These are phyloP conservation scores for Candida sp. DNA, from an alignment of 1,139 yeast genomes.

Conservation along the genomic window DNA sequence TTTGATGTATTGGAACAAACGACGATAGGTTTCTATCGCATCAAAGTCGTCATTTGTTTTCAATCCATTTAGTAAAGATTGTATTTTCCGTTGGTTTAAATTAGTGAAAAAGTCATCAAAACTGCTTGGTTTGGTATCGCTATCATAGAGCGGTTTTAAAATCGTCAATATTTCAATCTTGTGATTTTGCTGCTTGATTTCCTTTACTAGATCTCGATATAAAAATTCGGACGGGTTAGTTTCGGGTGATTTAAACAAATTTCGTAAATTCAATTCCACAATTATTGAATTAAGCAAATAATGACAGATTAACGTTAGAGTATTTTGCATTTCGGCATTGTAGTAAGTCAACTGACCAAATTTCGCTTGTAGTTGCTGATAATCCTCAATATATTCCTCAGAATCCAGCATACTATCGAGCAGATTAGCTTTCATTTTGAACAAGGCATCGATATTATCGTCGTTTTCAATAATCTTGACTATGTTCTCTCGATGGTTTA, in stretches of 20 bases:
- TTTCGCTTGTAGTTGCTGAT: constrained; percentile 5
- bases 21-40: constrained; percentile 12
- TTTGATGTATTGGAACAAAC: constrained; percentile 17
- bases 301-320: constrained; percentile 15
- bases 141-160: constrained; percentile 10
- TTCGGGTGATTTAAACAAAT: constrained; percentile 11
- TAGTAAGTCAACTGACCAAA: constrained; percentile 11
- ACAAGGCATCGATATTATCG: constrained; percentile 13
- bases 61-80: constrained; percentile 11
- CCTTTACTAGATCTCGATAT: constrained; percentile 8
- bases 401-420: not conserved
- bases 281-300: constrained; percentile 17
- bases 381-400: constrained; percentile 1
- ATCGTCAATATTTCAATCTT: constrained; percentile 15
- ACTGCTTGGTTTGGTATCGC: constrained; percentile 12
- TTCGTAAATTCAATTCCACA: constrained; percentile 23
- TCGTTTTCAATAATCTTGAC: constrained; percentile 14
- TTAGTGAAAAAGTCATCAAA: constrained; percentile 13
- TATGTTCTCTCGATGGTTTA: constrained; percentile 15
- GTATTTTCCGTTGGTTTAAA: constrained; percentile 11
- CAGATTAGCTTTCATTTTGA: constrained; percentile 4
- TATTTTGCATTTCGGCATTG: constrained; percentile 16
- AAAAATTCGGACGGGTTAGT: constrained; percentile 4
- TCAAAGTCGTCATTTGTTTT: constrained; percentile 15
- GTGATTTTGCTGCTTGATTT: constrained; percentile 11